Percentiles rank a stretch among this genome's conserved stretches.
Conservation (phyloP, 495 filamentous ascomycete species). For the Glonium stellatum region DNA sequence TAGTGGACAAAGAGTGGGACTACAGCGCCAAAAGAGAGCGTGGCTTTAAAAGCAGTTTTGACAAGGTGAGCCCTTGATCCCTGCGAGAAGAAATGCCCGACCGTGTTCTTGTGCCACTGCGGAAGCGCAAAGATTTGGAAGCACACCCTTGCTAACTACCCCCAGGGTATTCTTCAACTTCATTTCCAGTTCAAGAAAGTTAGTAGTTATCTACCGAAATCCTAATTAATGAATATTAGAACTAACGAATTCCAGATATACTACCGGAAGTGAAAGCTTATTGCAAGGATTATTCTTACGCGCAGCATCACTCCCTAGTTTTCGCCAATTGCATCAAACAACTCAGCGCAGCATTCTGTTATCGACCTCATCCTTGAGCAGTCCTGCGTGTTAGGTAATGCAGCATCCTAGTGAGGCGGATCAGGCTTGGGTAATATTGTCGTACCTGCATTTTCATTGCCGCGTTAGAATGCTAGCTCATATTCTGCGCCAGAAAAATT, state of each 20-base stretch:
- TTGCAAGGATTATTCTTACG: too few relatives aligned
- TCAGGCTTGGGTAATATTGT: background rate
- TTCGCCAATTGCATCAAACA: too few relatives aligned
- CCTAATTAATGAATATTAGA: background rate
- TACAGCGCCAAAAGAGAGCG: constrained; percentile 92
- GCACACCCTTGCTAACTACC: constrained; percentile 22
- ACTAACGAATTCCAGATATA: constrained; percentile 25
- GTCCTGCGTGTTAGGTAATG: background rate
- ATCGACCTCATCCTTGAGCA: background rate
- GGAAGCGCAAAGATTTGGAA: constrained; percentile 4
- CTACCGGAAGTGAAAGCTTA: constrained; percentile 28
- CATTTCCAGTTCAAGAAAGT: constrained; percentile 97
- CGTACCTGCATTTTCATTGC: background rate
- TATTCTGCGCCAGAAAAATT: background rate
- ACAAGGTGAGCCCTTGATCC: constrained; percentile 65
- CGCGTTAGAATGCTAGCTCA: background rate
- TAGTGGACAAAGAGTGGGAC: constrained; percentile 99
- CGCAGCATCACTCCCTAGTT: too few relatives aligned
- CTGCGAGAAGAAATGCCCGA: background rate
- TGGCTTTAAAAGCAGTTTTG: constrained; percentile 93
- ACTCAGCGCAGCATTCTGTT: too few relatives aligned
- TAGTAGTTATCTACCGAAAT: constrained; percentile 13
- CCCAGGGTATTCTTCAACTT: constrained; percentile 85
- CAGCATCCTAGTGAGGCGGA: background rate
- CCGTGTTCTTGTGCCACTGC: background rate